phyloP scores from a whole-genome alignment of 176 grass and related monocot species.

The Chrysopogon serrulatus region DNA sequence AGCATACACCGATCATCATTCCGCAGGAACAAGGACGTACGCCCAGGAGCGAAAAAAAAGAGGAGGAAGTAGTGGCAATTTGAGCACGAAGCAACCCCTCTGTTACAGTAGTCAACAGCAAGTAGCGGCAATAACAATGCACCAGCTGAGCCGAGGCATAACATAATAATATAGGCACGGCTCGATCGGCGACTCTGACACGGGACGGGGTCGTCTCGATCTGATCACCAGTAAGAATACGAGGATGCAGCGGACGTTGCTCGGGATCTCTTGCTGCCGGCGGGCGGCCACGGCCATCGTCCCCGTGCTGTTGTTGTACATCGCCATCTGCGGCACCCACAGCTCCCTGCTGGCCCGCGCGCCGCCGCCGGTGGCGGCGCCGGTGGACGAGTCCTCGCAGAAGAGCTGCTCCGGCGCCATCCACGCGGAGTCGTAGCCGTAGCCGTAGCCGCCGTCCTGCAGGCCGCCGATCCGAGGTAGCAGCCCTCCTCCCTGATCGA shows the following conservation, averaged over 20 bases:
- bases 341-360: constrained; percentile 3
- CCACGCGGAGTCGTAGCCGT: constrained; percentile 47
- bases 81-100: constrained; percentile 9
- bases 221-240: constrained; percentile 33
- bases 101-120: not conserved
- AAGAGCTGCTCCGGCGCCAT: constrained; percentile 48
- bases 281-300: not conserved
- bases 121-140: not conserved
- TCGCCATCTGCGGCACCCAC: constrained; percentile 51
- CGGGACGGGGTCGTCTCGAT: no score
- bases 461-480: not conserved
- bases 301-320: constrained; percentile 12
- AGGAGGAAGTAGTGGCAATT: not conserved
- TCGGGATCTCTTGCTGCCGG: constrained; percentile 40
- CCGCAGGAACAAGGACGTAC: not conserved
- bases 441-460: constrained; percentile 3
- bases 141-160: not conserved
- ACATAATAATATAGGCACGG: not conserved
- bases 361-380: not conserved
- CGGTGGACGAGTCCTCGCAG: constrained; percentile 4
- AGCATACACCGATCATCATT: not conserved
- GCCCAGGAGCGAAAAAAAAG: constrained; percentile 24
- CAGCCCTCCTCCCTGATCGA: constrained; percentile 38
- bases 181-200: not conserved
- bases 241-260: not conserved